Evolutionary conservation across 2,329 filamentous ascomycete genomes (phyloP), one percentile per base, ranked within the genome.

Genomic region (Pseudogymnoascus verrucosus): DNA sequence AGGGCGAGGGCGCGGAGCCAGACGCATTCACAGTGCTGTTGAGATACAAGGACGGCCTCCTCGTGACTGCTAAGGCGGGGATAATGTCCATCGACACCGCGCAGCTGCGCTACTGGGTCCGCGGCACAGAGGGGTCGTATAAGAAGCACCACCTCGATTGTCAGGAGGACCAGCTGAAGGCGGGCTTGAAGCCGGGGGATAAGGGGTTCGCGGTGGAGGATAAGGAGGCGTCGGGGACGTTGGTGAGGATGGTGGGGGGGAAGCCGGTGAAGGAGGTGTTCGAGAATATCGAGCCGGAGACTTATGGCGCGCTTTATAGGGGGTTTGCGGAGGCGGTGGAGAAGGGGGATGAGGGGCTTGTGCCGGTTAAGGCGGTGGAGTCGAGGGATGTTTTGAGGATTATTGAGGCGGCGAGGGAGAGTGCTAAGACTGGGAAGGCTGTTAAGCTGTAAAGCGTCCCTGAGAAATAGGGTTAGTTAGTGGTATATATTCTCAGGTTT

Each of bases 21-120:
- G 85, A 89, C 70, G 80, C 79, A 65, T 75, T 85, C 67, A 86
- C 85, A 0, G 83, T 89, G 5, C 74, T 91, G 68, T 76, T 93
- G 61, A 83, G 83, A 65, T 95, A 93, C 73, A 76, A 76, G 7
- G 66, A 62, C 7, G 86, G 86, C 5, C 76, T 88, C 67, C 74
- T 91, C 54, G 89, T 86, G 10, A 87, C 87, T 54, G 85, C 86
- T 59, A 89, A 90, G 72, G 88, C 87, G 64, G 84, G 82, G 44
- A 83, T 89, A 21, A 78, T 91, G 60, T 89, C 85, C 71, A 83
- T 84, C 2, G 89, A 93, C 75, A 78, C 78, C 23, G 78, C 83
- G 66, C 90, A 93, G 77, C 78, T 89, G 65, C 79, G 90, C 40
- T 93, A 87, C 79, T 93, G 90, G 89, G 80, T 93, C 8, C 80